Base-by-base conservation (phyloP, 257 asterid species). In the Anisodus acutangulus region DNA sequence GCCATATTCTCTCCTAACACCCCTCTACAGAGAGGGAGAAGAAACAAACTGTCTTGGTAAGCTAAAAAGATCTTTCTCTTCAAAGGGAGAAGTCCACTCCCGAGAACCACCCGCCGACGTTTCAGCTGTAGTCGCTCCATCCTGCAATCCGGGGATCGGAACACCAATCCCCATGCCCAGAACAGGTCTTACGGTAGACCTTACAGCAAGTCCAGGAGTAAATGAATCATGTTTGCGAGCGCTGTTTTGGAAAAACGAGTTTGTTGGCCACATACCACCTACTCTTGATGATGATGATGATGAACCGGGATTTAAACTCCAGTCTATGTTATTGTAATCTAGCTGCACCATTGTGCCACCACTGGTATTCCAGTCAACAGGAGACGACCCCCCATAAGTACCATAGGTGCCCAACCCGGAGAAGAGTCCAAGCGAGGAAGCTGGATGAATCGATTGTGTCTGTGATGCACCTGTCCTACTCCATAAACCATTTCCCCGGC, bases 61-160 rank as follows among this genome's bases (percentile, higher is more conserved):
- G 91, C 98, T 90, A 88, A 95, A 95, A 84, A 94, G 88, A 49
- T 95, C 99, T 78, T 80, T 95, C 89, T 95, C 99, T 83, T 95
- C 99, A 69, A 95, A 95, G 5, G 99, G 97, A 80, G 99, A 95
- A 60, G 93, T 87, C 99, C 99, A 95, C 82, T 92, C 98, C 45
- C 93, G 90, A 17, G 97, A 93, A 58, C 89, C 92, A 62, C 90
- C 93, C 4, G 66, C 85, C 15, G 86, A 53, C 2, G 88, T 19
- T 53, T 94, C 98, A 0, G 83, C 15, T 7, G 92, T 63, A 85
- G 84, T 88, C 60, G 82, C 87, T 70, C 90, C 95, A 16, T 91
- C 92, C 86, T 90, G 94, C 89, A 88, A 82, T 87, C 93, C 91
- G 4, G 84, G 81, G 60, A 85, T 81, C 3, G 90, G 67, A 22